phyloP scores from a whole-genome alignment of 257 asterid species.

The Buddleja alternifolia region DNA sequence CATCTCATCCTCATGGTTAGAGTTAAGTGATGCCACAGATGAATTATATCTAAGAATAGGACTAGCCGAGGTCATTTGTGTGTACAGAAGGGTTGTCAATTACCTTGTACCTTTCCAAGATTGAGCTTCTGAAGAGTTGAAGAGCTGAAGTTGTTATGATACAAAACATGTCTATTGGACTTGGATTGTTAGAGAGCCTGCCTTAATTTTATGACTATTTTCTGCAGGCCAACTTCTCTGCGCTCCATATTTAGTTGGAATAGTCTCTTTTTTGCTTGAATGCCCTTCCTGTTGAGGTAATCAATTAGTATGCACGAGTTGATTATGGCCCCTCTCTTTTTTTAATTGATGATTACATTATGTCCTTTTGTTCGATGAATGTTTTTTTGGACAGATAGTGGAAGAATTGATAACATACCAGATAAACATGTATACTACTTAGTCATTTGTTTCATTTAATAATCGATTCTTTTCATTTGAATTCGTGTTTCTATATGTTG shows the following conservation, averaged over 20 bases:
- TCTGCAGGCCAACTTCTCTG: background rate
- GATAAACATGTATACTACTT: slow-evolving; percentile 22
- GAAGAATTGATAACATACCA: slow-evolving; percentile 10
- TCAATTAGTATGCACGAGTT: background rate
- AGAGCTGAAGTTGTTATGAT: slow-evolving; percentile 10
- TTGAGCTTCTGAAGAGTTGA: slow-evolving; percentile 11
- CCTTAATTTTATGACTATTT: background rate
- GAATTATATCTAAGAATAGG: background rate
- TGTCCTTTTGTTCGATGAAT: background rate
- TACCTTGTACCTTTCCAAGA: slow-evolving; percentile 14
- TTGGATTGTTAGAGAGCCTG: background rate
- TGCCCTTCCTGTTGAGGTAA: background rate
- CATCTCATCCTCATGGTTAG: slow-evolving; percentile 86
- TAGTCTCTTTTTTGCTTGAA: background rate
- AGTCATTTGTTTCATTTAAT: background rate
- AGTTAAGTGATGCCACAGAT: slow-evolving; percentile 51
- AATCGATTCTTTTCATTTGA: background rate
- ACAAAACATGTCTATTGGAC: background rate
- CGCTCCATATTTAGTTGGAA: background rate
- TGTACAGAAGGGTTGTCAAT: slow-evolving; percentile 28
- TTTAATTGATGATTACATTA: too few relatives aligned
- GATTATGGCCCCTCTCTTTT: too few relatives aligned
- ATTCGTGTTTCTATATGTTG: background rate
- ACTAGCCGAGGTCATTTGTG: slow-evolving; percentile 4
- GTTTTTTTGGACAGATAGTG: background rate